These are phyloP conservation scores for Liquidambar formosana DNA, from an alignment of 164 flowering plant species.

Conservation along the genomic window DNA sequence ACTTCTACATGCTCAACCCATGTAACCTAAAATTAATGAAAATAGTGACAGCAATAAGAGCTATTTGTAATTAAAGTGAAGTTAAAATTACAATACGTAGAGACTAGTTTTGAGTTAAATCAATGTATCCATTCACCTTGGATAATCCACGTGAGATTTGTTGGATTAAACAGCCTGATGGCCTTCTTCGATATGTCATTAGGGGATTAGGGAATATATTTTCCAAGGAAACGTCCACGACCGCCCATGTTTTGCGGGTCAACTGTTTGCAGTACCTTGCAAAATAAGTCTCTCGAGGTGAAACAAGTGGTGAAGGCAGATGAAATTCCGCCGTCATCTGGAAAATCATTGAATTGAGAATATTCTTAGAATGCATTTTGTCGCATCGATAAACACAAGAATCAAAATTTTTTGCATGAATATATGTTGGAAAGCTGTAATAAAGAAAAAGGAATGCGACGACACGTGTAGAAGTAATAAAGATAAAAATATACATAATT, in stretches of 20 bases:
- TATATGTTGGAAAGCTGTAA: no score
- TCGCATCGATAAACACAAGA: no score
- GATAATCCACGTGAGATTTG: conserved; percentile 25
- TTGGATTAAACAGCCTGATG: conserved; percentile 56
- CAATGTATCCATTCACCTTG: conserved; percentile 21
- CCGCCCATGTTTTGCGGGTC: conserved; percentile 25
- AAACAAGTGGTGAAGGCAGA: conserved; percentile 37
- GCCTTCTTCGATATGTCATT: conserved; percentile 28
- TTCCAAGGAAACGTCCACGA: conserved; percentile 58
- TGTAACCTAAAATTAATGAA: conserved; percentile 28
- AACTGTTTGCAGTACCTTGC: conserved; percentile 39
- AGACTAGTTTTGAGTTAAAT: no score
- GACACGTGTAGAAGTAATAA: no score
- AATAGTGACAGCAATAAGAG: not conserved
- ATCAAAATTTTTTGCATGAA: no score
- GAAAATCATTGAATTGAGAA: not conserved
- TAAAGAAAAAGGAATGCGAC: no score
- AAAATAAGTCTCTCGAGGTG: conserved; percentile 31
- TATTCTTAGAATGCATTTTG: not conserved
- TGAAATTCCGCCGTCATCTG: conserved; percentile 54
- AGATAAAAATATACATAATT: no score
- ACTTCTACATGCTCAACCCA: conserved; percentile 53
- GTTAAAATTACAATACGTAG: not conserved
- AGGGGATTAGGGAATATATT: conserved; percentile 25
- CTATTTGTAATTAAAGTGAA: not conserved